Base-by-base conservation (phyloP, 805 yeast species). In the Metschnikowia picachoensis region DNA sequence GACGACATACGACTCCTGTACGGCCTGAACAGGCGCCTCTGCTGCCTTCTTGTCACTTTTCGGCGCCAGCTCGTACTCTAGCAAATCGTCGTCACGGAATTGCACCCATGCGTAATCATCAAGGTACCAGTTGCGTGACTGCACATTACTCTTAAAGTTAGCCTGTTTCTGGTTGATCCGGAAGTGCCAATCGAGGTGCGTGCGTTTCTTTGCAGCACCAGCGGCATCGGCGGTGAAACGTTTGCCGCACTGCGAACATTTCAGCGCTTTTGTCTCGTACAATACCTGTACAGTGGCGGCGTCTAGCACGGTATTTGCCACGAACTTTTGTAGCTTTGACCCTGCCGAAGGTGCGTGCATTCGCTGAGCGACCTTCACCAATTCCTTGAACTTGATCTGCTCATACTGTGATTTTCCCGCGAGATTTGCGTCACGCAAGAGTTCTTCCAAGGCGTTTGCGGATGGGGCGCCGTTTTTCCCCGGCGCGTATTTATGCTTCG, bases 171-270 rank as follows among this genome's bases (percentile, higher is more conserved):
- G 88, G 64, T 89, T 92, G 37, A 88, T 85, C 57, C 98, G 78
- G 71, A 89, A 90, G 70, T 92, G 98, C 97, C 97, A 92, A 65
- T 92, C 99, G 53, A 89, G 69, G 66, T 94, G 99, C 14, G 79
- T 73, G 42, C 83, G 56, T 47, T 70, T 78, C 48, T 78, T 77
- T 39, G 67, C 66, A 6, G 65, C 65, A 13, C 89, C 95, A 39
- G 73, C 77, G 2, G 65, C 68, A 31, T 82, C 78, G 43, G 77
- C 76, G 3, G 79, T 73, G 61, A 89, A 94, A 52, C 99, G 69
- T 62, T 87, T 87, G 20, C 97, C 95, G 68, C 99, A 94, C 15
- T 83, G 82, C 13, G 87, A 79, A 70, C 99, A 94, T 64, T 89
- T 92, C 51, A 85, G 78, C 3, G 94, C 81, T 56, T 83, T 79